Conservation (phyloP, 2,329 filamentous ascomycete genomes). For the Sphaerulina vaccinii region DNA sequence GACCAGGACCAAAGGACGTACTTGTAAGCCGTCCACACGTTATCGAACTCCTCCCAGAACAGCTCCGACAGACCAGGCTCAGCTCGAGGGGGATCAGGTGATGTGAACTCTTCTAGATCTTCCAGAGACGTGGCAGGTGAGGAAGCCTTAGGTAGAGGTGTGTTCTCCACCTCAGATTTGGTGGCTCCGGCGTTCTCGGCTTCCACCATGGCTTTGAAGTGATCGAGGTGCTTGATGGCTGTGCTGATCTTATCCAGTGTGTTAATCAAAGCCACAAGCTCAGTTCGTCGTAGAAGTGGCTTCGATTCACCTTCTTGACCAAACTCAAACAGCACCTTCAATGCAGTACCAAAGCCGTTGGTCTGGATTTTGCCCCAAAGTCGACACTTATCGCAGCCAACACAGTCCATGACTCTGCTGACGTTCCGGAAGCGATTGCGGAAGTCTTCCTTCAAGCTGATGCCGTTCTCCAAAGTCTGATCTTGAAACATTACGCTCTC, state of each 20-base stretch:
- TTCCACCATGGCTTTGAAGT: constrained; percentile 62
- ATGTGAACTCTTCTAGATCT: constrained; percentile 30
- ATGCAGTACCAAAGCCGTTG: constrained; percentile 86
- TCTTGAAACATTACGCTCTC: constrained; percentile 86
- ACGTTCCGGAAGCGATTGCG: constrained; percentile 96
- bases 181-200: constrained; percentile 28
- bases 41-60: constrained; percentile 62
- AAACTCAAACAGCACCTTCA: constrained; percentile 95
- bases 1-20: constrained; percentile 71
- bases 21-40: constrained; percentile 62
- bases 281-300: constrained; percentile 78
- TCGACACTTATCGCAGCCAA: constrained; percentile 96
- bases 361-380: constrained; percentile 98
- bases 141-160: constrained; percentile 17
- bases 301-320: constrained; percentile 62
- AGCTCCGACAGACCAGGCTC: constrained; percentile 53
- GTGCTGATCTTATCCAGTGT: constrained; percentile 84
- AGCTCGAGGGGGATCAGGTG: constrained; percentile 25
- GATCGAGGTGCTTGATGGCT: constrained; percentile 70
- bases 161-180: constrained; percentile 16
- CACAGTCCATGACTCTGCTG: constrained; percentile 95
- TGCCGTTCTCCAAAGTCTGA: constrained; percentile 53
- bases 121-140: constrained; percentile 22
- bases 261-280: constrained; percentile 92
- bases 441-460: constrained; percentile 92